These are phyloP conservation scores for Monilinia polystroma DNA, from an alignment of 2,329 filamentous ascomycete genomes.

Conservation along the genomic window DNA sequence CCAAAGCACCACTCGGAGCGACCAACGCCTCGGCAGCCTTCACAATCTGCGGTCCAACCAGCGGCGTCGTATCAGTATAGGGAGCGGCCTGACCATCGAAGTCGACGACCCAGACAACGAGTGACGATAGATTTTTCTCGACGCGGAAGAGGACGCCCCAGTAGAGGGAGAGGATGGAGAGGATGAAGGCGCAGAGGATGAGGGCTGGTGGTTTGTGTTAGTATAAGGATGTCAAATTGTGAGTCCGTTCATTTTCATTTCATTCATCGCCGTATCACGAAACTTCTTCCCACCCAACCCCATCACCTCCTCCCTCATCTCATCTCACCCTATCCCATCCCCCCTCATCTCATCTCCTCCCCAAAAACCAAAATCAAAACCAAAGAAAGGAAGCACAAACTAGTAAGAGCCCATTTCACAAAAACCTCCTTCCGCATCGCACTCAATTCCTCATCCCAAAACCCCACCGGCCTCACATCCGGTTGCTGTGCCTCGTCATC, in stretches of 20 bases:
- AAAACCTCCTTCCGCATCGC: constrained; percentile 26
- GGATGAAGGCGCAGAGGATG: constrained; percentile 3
- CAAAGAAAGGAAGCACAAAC: constrained; percentile 43
- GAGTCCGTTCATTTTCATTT: too few species aligned
- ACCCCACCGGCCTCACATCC: constrained; percentile 27
- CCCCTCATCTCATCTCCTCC: too few species aligned
- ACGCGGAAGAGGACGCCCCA: constrained; percentile 58
- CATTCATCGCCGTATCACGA: too few species aligned
- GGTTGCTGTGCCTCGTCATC: constrained; percentile 25
- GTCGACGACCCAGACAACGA: constrained; percentile 60
- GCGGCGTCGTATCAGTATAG: constrained; percentile 48
- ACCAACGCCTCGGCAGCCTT: constrained; percentile 47
- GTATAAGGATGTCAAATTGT: neutral
- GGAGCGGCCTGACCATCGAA: constrained; percentile 58
- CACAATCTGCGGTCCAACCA: constrained; percentile 57
- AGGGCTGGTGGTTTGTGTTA: neutral
- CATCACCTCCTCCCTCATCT: too few species aligned
- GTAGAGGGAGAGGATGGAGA: constrained; percentile 55
- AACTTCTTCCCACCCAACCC: too few species aligned
- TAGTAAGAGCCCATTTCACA: constrained; percentile 32
- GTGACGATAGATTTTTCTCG: constrained; percentile 47
- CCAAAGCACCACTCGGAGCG: neutral
- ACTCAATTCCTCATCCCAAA: constrained; percentile 31
- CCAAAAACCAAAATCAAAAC: too few species aligned
- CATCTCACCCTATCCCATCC: too few species aligned